A percentile compares a stretch with the other conserved stretches of the same genome.
Evolutionary conservation across 2,329 filamentous ascomycete genomes (phyloP).

Genomic region (Trichoderma brevicompactum): DNA sequence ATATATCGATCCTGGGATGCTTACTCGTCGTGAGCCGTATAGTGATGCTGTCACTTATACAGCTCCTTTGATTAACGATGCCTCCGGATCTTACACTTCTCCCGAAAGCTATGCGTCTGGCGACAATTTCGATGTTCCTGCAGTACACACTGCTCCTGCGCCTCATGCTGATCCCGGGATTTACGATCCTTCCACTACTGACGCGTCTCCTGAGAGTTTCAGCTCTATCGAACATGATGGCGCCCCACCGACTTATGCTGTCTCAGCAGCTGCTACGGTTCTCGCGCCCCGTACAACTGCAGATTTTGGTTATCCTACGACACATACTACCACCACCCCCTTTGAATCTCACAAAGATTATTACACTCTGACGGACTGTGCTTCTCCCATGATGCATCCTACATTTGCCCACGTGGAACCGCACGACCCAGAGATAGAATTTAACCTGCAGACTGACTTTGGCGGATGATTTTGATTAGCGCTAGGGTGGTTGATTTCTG

Average conservation of each 20-base stretch:
- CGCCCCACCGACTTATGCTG: no score
- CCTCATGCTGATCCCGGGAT: background rate
- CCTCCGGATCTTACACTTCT: background rate
- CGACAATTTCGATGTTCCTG: background rate
- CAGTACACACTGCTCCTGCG: background rate
- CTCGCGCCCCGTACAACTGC: background rate
- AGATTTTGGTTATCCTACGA: no score
- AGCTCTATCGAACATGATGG: background rate
- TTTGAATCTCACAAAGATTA: no score
- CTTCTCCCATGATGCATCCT: no score
- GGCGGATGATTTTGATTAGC: no score
- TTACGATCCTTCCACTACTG: background rate
- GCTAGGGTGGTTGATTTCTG: no score
- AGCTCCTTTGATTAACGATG: background rate
- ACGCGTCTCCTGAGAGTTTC: background rate
- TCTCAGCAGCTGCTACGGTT: no score
- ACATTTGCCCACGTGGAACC: no score
- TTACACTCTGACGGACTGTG: no score
- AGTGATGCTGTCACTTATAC: background rate
- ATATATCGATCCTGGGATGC: background rate
- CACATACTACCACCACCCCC: no score
- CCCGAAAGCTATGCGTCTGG: background rate
- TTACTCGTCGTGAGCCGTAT: background rate
- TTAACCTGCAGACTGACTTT: no score
- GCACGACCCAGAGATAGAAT: no score